Conservation (phyloP, 2,329 filamentous ascomycete species). For the Alternaria brassicicola region DNA sequence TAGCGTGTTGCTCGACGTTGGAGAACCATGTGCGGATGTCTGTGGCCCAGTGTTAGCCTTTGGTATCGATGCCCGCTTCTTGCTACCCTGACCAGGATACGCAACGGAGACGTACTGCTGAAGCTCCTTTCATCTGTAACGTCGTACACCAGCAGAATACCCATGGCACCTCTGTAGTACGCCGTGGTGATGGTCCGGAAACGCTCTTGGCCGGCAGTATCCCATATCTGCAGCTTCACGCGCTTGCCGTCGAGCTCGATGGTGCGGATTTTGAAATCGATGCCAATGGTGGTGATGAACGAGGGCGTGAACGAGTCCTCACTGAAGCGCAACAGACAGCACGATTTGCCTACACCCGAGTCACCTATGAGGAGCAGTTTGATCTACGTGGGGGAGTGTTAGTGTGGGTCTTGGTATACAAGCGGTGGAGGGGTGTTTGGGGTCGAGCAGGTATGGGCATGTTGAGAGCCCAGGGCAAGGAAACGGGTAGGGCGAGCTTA, state of each 20-base stretch:
- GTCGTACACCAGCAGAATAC: constrained; percentile 96
- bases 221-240: constrained; percentile 99
- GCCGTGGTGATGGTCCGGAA: constrained; percentile 99
- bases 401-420: constrained; percentile 15
- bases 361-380: constrained; percentile 96
- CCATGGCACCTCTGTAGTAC: constrained; percentile 98
- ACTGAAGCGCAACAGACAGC: constrained; percentile 94
- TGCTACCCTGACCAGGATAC: neutral
- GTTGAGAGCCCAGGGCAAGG: constrained; percentile 5
- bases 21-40: constrained; percentile 99
- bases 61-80: neutral
- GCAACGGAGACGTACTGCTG: constrained; percentile 70
- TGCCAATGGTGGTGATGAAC: constrained; percentile 98
- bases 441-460: constrained; percentile 7
- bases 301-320: constrained; percentile 97
- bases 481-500: constrained; percentile 57
- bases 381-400: constrained; percentile 65
- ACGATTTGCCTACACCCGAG: constrained; percentile 95
- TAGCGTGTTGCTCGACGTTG: constrained; percentile 97
- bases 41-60: constrained; percentile 50
- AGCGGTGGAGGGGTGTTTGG: constrained; percentile 13
- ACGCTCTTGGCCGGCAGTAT: constrained; percentile 96
- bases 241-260: constrained; percentile 99
- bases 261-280: constrained; percentile 99
- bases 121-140: constrained; percentile 96